Base-by-base conservation (phyloP, 78 protist species). In the Mastigamoeba balamuthi region DNA sequence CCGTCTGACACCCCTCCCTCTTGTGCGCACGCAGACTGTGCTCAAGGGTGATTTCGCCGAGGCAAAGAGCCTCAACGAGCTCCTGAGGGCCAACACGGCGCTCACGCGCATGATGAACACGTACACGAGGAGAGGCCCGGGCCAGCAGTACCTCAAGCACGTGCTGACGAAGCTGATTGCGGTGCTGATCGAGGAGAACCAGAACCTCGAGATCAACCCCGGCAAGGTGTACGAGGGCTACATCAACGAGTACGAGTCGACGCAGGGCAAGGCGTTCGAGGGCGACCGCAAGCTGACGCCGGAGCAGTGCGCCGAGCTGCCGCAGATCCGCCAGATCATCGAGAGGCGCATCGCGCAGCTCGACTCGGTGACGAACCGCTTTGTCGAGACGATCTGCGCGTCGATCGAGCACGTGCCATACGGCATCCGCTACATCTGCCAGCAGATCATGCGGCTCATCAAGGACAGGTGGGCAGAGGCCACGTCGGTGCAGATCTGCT, bases 51-150 rank as follows among this genome's bases (percentile, higher is more conserved):
- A 86, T 40, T 76, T 86, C 8, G 72, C 77, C 43, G 84, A 86
- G 28, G 78, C 83, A 2, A 77, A 76, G 0, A 9, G 36, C 7
- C 81, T 79, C n/a, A 75, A 74, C 35, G 28, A 69, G 8, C 40
- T 89, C 0, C 10, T 89, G 44, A 72, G 93, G 36, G 88, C 85
- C 63, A 89, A 89, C 65, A 85, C 90, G 17, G 83, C 88, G 7
- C 65, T 85, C 28, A 87, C 93, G n/a, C 73, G 88, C 33, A 82
- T 89, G 88, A 79, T 89, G 83, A 75, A 84, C 0, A 85, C 90
- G 10, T 89, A 89, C 64, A 89, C 93, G 5, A 80, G 84, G 66
- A 76, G 85, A 29, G 93, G 90, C 25, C 90, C 89, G 0, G 93
- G 90, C 23, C 93, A 85, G 65, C 58, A 70, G 38, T 89, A 85